These are phyloP conservation scores for Chimonanthus salicifolius DNA, from an alignment of 164 flowering plant genomes.

Conservation along the genomic window DNA sequence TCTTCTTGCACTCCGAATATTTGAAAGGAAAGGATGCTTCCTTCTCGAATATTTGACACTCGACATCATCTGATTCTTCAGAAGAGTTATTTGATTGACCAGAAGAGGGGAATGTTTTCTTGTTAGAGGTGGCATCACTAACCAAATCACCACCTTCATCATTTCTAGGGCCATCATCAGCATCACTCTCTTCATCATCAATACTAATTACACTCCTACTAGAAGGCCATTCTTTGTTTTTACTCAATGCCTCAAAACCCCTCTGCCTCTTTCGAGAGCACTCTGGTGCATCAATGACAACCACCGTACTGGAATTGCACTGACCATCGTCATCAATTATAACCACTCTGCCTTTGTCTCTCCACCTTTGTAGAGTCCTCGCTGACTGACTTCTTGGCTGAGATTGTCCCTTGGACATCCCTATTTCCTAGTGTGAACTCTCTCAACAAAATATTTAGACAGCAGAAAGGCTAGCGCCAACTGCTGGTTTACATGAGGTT, in stretches of 20 bases:
- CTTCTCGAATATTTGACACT: constrained; percentile 20
- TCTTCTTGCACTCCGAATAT: constrained; percentile 36
- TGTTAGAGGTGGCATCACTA: constrained; percentile 36
- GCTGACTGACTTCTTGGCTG: constrained; percentile 17
- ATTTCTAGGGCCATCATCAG: constrained; percentile 14
- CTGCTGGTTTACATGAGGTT: background rate
- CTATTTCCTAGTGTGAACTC: constrained; percentile 11
- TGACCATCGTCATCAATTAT: constrained; percentile 41
- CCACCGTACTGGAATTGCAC: constrained; percentile 2
- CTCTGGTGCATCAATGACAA: constrained; percentile 47
- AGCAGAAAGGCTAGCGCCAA: background rate
- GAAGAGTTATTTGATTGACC: constrained; percentile 9
- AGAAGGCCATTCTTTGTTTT: constrained; percentile 14
- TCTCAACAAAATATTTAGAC: background rate
- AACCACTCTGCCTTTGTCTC: constrained; percentile 30
- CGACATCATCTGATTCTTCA: constrained; percentile 26
- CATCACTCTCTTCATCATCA: constrained; percentile 48
- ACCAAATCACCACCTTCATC: constrained; percentile 23
- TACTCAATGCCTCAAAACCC: constrained; percentile 14
- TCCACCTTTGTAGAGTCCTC: constrained; percentile 22
- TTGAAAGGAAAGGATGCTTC: constrained; percentile 28
- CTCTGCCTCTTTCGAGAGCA: constrained; percentile 22
- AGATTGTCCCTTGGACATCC: constrained; percentile 24
- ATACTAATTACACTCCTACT: constrained; percentile 34
- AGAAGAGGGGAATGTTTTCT: constrained; percentile 15